phyloP scores from a whole-genome alignment of 208 protist genomes.

The Vickermania ingenoplastis region DNA sequence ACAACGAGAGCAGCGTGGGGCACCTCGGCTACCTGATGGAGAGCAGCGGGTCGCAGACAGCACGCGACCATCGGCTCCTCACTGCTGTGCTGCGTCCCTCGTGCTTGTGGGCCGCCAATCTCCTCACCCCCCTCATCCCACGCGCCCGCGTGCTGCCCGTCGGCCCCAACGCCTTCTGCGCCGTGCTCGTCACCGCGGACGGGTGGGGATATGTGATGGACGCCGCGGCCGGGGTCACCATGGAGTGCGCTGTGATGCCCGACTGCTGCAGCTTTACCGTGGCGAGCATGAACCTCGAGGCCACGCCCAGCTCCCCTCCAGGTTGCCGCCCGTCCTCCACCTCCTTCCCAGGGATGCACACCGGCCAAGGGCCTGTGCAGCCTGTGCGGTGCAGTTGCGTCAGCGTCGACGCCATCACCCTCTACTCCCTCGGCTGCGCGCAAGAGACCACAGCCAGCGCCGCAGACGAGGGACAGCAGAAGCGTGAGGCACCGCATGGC shows the following conservation, averaged over 20 bases:
- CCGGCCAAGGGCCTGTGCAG: not conserved
- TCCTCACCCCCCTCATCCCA: conserved; percentile 45
- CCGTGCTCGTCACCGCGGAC: conserved; percentile 50
- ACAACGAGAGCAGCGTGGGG: not conserved
- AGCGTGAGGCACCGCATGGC: conserved; percentile 7
- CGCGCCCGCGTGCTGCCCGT: conserved; percentile 41
- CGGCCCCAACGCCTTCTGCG: conserved; percentile 35
- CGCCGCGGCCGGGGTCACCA: conserved; percentile 19
- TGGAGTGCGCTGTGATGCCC: conserved; percentile 51
- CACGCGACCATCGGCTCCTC: not conserved
- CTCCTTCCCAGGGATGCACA: not conserved
- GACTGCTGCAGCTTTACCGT: conserved; percentile 75
- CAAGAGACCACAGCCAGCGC: too few species aligned
- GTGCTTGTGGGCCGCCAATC: conserved; percentile 22
- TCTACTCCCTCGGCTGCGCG: conserved; percentile 52
- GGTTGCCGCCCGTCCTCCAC: not conserved
- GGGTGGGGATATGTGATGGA: conserved; percentile 60
- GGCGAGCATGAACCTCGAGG: conserved; percentile 23
- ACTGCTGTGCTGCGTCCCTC: not conserved
- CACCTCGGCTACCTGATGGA: not conserved
- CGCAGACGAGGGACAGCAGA: conserved; percentile 10
- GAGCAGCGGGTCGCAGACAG: too few species aligned
- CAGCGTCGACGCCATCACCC: conserved; percentile 57
- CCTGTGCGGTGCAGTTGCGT: conserved; percentile 10
- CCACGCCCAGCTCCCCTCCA: conserved; percentile 1